phyloP scores from a whole-genome alignment of 257 asterid species.

The Leonotis leonurus region DNA sequence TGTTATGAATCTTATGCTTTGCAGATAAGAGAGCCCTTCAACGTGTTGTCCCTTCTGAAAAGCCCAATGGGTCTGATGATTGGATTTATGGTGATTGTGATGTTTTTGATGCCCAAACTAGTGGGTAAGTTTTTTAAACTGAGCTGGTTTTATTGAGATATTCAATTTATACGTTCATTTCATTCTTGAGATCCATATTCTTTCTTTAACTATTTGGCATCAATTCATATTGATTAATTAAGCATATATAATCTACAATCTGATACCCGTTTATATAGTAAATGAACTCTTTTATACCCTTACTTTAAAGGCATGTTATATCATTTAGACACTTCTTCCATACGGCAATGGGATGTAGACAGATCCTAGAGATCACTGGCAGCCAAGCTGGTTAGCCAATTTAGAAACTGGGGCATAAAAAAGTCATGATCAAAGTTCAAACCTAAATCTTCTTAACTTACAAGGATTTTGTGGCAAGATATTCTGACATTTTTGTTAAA shows the following conservation, averaged over 20 bases:
- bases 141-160: conserved; percentile 8
- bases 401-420: not conserved
- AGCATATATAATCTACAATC: not conserved
- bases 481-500: not conserved
- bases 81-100: conserved; percentile 87
- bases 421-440: no score
- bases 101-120: conserved; percentile 95
- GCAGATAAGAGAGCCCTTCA: conserved; percentile 90
- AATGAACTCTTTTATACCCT: not conserved
- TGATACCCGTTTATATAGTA: not conserved
- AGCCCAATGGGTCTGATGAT: conserved; percentile 99
- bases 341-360: not conserved
- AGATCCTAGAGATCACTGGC: not conserved
- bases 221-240: conserved; percentile 8
- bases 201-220: conserved; percentile 4
- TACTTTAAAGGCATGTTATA: not conserved
- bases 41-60: conserved; percentile 58
- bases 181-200: not conserved
- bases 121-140: conserved; percentile 56
- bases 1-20: conserved; percentile 15
- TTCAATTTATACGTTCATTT: not conserved
- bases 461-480: not conserved
- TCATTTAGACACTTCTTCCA: not conserved
- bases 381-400: not conserved
- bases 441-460: not conserved